Percentiles rank a stretch among this genome's conserved stretches.
These are phyloP conservation scores for Citrus sinensis DNA, from an alignment of 345 rosid species.

Conservation along the genomic window DNA sequence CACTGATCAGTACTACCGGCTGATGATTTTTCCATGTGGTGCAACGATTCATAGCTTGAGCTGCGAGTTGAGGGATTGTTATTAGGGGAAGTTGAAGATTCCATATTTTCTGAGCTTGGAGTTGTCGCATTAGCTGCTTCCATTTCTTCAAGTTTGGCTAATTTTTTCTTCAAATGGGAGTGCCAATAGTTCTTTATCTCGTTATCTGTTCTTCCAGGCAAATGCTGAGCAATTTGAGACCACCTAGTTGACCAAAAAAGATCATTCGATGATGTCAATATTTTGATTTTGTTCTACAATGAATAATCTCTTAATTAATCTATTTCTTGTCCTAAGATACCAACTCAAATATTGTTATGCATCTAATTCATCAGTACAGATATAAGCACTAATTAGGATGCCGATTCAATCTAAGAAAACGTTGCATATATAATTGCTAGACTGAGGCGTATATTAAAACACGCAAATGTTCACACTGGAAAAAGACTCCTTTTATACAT, in stretches of 20 bases:
- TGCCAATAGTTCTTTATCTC: constrained; percentile 97
- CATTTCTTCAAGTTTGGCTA: constrained; percentile 37
- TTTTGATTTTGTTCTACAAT: background rate
- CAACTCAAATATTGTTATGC: too few relatives aligned
- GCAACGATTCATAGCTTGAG: constrained; percentile 26
- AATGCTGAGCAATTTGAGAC: constrained; percentile 79
- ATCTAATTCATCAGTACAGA: too few relatives aligned
- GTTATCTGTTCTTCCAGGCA: constrained; percentile 96
- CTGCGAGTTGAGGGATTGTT: constrained; percentile 13
- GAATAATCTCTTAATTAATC: background rate
- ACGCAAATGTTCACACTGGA: too few relatives aligned
- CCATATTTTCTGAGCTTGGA: constrained; percentile 34
- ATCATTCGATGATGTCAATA: background rate
- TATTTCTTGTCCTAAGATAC: too few relatives aligned
- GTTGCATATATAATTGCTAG: too few relatives aligned
- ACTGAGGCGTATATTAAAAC: too few relatives aligned
- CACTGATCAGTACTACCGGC: constrained; percentile 11
- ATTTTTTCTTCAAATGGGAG: constrained; percentile 72
- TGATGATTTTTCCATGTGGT: constrained; percentile 18
- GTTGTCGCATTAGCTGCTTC: constrained; percentile 22
- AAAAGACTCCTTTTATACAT: too few relatives aligned
- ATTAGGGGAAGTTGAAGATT: constrained; percentile 25
- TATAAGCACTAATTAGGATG: too few relatives aligned
- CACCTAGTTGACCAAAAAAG: constrained; percentile 43
- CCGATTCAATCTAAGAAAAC: too few relatives aligned